These are phyloP conservation scores for Torulaspora franciscae DNA, from an alignment of 805 yeast genomes.

Conservation along the genomic window DNA sequence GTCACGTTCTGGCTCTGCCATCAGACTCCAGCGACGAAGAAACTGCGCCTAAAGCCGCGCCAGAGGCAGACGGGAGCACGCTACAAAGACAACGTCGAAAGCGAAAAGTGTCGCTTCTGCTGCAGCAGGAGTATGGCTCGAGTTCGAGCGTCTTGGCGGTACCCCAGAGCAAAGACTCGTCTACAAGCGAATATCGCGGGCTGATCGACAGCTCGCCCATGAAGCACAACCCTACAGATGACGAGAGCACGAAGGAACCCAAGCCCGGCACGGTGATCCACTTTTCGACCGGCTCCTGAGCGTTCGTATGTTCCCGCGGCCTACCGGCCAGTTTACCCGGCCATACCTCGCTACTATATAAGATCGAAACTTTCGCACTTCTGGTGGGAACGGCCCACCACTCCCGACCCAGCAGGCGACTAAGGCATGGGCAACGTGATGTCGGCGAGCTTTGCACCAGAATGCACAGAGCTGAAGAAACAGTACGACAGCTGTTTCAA, in stretches of 20 bases:
- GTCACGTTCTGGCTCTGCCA: slow-evolving; percentile 25
- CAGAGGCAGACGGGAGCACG: slow-evolving; percentile 26
- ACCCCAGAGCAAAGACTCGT: slow-evolving; percentile 3
- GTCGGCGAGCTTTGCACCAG: slow-evolving; percentile 94
- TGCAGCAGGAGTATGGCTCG: slow-evolving; percentile 35
- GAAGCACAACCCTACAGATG: slow-evolving; percentile 13
- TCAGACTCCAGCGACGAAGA: slow-evolving; percentile 31
- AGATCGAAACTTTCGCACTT: too few species aligned
- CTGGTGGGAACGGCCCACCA: too few species aligned
- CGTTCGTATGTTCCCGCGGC: not conserved
- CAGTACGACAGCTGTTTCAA: slow-evolving; percentile 91
- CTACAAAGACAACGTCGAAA: slow-evolving; percentile 30
- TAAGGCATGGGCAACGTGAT: slow-evolving; percentile 58
- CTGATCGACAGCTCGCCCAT: slow-evolving; percentile 24
- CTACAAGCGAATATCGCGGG: slow-evolving; percentile 6
- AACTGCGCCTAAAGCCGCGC: slow-evolving; percentile 2
- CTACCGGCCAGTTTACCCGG: not conserved
- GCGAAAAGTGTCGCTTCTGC: slow-evolving; percentile 31
- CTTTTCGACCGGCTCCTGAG: slow-evolving; percentile 14
- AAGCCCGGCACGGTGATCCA: slow-evolving; percentile 28
- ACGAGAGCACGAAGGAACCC: slow-evolving; percentile 23
- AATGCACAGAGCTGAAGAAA: slow-evolving; percentile 82
- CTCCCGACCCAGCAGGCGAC: not conserved
- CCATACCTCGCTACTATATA: not conserved
- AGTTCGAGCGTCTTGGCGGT: slow-evolving; percentile 25